Evolutionary conservation across 176 grass and related monocot genomes (phyloP).

Genomic region (Cenchrus purpureus): DNA sequence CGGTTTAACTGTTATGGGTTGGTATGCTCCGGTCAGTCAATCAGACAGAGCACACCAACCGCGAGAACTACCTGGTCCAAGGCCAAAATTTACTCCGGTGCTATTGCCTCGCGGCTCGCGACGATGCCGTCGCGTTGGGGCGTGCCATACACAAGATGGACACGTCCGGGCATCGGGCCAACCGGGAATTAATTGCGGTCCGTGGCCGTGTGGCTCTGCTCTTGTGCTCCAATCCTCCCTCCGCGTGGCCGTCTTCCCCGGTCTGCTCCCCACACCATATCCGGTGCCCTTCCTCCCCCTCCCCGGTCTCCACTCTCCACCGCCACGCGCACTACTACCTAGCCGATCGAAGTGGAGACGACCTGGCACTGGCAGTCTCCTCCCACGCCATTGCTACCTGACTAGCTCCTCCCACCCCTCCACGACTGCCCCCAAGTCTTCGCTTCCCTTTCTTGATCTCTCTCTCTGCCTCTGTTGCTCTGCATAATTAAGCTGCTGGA

Average conservation of each 20-base stretch:
- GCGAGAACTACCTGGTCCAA: too few relatives aligned
- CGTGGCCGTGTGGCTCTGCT: neutral
- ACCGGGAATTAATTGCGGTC: slow-evolving; percentile 32
- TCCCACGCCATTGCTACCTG: neutral
- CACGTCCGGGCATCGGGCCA: slow-evolving; percentile 23
- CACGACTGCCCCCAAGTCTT: neutral
- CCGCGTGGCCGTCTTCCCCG: neutral
- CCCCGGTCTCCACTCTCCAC: slow-evolving; percentile 6
- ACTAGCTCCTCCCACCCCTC: neutral
- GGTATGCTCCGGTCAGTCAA: too few relatives aligned
- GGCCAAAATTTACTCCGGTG: neutral
- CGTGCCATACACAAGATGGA: neutral
- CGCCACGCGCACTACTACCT: neutral
- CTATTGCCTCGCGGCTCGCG: neutral
- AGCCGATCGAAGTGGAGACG: neutral
- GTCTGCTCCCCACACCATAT: neutral
- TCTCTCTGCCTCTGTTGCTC: neutral
- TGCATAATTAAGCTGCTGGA: too few relatives aligned
- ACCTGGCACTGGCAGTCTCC: neutral
- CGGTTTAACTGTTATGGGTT: too few relatives aligned
- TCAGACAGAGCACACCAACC: too few relatives aligned
- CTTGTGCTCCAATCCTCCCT: neutral
- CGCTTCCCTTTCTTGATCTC: neutral
- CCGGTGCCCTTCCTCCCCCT: neutral
- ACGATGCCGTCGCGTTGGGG: neutral